Base-by-base conservation (phyloP, 495 filamentous ascomycete genomes). In the Tuber umbilicatum region DNA sequence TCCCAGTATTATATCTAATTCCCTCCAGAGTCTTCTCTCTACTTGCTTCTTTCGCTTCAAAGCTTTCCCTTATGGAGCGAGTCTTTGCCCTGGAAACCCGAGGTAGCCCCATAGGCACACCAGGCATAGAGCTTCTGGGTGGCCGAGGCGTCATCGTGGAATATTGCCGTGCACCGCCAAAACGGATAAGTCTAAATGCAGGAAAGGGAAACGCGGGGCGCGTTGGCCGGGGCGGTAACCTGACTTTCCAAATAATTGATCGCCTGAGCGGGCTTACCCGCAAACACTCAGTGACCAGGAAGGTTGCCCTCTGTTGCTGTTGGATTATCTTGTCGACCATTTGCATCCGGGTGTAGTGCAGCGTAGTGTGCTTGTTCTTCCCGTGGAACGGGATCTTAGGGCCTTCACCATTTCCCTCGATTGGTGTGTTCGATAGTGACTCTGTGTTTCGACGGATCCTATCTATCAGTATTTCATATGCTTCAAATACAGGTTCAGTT, bases 1-100 rank as follows among this genome's bases (percentile, higher is more conserved):
- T 45, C 38, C 72, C 47, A n/a, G 74, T 43, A 23, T 70, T 75
- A 55, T 12, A 12, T 12, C 27, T 78, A 78, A 35, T 12, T 42
- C 38, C 77, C 19, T 17, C 69, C 75, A 64, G 55, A 19, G 14
- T 14, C 16, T 35, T 4, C 14, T 17, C 35, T 35, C 9, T 35
- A 27, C 0, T 12, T 27, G 12, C 0, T 7, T 72, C 42, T 69
- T 64, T 69, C 21, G 43, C 31, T 31, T 67, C 41, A 39, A 55
- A 64, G 14, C 69, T 72, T 27, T 75, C 45, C 55, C 35, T 42
- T 60, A 60, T 60, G 9, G 31, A 37, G 31, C 43, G 72, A 64
- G 19, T 68, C 74, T n/a, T 74, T 73, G 16, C 47, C 71, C n/a
- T 70, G 38, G 5, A 64, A 60, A 14, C 60, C 16, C 14, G 67